These are phyloP conservation scores for Spergularia azorica DNA, from an alignment of 179 eudicot genomes.

Conservation along the genomic window DNA sequence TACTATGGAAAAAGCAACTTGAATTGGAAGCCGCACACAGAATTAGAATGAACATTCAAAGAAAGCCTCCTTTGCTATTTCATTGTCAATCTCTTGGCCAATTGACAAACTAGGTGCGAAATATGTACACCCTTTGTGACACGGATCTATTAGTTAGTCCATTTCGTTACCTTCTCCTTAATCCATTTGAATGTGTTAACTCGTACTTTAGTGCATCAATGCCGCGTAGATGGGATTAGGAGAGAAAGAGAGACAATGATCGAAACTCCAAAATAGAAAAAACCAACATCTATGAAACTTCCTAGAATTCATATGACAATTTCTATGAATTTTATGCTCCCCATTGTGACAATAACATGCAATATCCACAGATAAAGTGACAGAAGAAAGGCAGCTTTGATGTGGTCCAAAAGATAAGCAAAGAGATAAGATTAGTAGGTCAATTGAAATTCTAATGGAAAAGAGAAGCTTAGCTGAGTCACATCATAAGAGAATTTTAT, in stretches of 20 bases:
- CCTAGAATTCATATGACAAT: constrained; percentile 12
- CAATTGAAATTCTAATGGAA: constrained; percentile 10
- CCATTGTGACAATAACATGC: constrained; percentile 1
- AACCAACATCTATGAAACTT: background rate
- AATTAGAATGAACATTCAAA: constrained; percentile 6
- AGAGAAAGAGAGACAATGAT: too few relatives aligned
- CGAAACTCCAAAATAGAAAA: background rate
- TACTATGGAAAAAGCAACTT: too few relatives aligned
- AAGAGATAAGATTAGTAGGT: constrained; percentile 34
- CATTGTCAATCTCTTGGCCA: too few relatives aligned
- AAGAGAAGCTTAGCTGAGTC: constrained; percentile 18
- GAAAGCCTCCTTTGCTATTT: too few relatives aligned
- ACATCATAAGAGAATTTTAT: constrained; percentile 5
- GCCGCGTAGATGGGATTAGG: too few relatives aligned
- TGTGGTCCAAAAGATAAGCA: constrained; percentile 30
- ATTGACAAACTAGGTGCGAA: too few relatives aligned
- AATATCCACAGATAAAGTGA: background rate
- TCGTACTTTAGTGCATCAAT: too few relatives aligned
- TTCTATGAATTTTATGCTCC: constrained; percentile 1
- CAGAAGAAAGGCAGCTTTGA: background rate
- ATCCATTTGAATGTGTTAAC: too few relatives aligned
- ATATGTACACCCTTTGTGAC: too few relatives aligned
- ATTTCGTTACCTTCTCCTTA: too few relatives aligned
- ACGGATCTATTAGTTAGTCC: too few relatives aligned
- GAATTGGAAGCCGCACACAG: background rate